Percentiles rank a stretch among this genome's conserved stretches.
Conservation (phyloP, 192 early-diverging fungal species). For the Gonapodya prolifera region DNA sequence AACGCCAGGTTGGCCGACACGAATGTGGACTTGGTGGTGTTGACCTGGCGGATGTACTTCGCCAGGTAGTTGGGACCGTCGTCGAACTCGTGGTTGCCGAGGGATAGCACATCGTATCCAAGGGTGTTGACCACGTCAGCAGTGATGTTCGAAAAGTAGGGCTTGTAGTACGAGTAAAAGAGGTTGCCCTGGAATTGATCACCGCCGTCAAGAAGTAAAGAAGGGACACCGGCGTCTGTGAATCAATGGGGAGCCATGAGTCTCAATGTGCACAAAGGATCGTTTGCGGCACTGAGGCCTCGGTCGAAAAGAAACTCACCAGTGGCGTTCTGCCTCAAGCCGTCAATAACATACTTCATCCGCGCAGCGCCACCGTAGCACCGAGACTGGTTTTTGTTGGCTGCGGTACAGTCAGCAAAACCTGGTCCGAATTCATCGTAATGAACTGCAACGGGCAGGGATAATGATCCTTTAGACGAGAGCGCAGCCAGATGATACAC, state of each 20-base stretch:
- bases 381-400: conserved; percentile 18
- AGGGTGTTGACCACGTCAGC: conserved; percentile 51
- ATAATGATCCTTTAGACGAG: not conserved
- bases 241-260: no score
- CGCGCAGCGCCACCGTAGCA: conserved; percentile 52
- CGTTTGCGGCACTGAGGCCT: no score
- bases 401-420: conserved; percentile 28
- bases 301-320: no score
- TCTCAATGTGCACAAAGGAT: no score
- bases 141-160: conserved; percentile 25
- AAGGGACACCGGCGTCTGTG: not conserved
- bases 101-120: conserved; percentile 38
- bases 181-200: conserved; percentile 53
- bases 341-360: conserved; percentile 41
- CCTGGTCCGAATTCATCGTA: conserved; percentile 31
- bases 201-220: conserved; percentile 59
- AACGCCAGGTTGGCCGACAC: conserved; percentile 60
- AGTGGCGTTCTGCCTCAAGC: conserved; percentile 30
- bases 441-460: no score
- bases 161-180: conserved; percentile 54
- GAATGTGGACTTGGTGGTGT: conserved; percentile 43
- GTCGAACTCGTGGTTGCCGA: conserved; percentile 73
- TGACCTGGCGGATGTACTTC: no score
- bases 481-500: not conserved
- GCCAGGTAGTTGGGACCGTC: conserved; percentile 39